Conservation (phyloP, 768 basidiomycete species). For the Podaxis sp. region DNA sequence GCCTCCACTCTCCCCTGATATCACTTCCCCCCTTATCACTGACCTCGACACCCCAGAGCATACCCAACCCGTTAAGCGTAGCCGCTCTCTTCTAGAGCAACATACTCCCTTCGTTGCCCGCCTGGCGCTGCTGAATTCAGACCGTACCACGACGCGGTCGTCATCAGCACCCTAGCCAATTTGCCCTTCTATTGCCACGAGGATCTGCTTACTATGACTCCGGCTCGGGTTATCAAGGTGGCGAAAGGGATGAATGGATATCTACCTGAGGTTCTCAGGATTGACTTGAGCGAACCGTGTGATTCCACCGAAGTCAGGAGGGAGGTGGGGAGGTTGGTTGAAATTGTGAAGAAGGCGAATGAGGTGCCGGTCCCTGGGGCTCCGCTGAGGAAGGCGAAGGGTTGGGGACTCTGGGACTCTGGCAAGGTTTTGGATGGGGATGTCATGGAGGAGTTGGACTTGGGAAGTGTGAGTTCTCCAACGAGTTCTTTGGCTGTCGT, state of each 20-base stretch:
- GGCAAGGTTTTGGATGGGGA: slow-evolving; percentile 7
- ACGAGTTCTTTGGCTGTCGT: slow-evolving; percentile 35
- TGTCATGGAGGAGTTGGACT: slow-evolving; percentile 12
- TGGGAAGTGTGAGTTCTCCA: slow-evolving; percentile 29
- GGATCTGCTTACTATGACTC: slow-evolving; percentile 66
- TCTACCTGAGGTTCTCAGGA: slow-evolving; percentile 51
- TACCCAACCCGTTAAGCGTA: background rate
- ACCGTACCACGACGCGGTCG: slow-evolving; percentile 50
- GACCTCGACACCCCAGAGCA: background rate
- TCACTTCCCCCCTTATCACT: background rate
- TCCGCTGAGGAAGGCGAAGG: slow-evolving; percentile 33
- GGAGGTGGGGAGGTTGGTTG: slow-evolving; percentile 61
- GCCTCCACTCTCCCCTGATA: slow-evolving; percentile 6
- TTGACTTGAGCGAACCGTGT: slow-evolving; percentile 35
- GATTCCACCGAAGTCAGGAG: slow-evolving; percentile 45
- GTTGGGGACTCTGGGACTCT: slow-evolving; percentile 16
- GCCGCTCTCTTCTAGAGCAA: background rate
- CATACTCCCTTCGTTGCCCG: slow-evolving; percentile 20
- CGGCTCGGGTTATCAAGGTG: slow-evolving; percentile 49
- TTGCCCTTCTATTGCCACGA: slow-evolving; percentile 76
- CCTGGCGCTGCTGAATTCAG: slow-evolving; percentile 63
- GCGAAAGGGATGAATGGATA: slow-evolving; percentile 55
- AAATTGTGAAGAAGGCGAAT: slow-evolving; percentile 36
- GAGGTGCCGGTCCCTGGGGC: slow-evolving; percentile 32
- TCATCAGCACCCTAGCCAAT: slow-evolving; percentile 59